Evolutionary conservation across 2,329 filamentous ascomycete genomes (phyloP), one percentile per base, ranked within the genome.

Genomic region (Neonectria neomacrospora): DNA sequence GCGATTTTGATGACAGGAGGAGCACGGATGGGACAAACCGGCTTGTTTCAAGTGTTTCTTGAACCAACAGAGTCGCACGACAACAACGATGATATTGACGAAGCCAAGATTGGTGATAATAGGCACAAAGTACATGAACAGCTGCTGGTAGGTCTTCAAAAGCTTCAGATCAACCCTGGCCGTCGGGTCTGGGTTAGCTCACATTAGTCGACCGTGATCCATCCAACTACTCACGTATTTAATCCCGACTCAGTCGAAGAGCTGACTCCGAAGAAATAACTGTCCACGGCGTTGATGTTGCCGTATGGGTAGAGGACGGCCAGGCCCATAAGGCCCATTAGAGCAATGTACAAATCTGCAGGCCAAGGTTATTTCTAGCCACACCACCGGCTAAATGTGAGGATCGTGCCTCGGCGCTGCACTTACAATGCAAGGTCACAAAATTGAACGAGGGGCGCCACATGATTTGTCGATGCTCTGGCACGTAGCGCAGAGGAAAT

Each of bases 241-340:
- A 86, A 71, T 0, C 84, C 84, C 0, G 83, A 84, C 66, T 83
- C 81, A 5, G 83, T 86, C 1, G 81, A 80, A 2, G 78, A 78
- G 68, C 82, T 85, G 62, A 77, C 79, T 16, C 82, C 82, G 39
- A 85, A 82, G 71, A 85, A 83, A 70, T 81, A 84, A 22, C 81
- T 78, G 74, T 86, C 83, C 20, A 84, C 74, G 0, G 79, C 79
- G 32, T 47, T 64, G 47, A 74, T 52, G 18, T 73, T 72, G 30
- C 72, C 69, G 16, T 55, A 64, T 1, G 72, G 71, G 22, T 67
- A 73, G 26, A 74, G 54, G 18, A 71, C 54, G 12, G 44, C 20
- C 37, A 74, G 64, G 56, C 68, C 69, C 34, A 66, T 52, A 22
- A 74, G 23, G 45, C 71, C 67, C 64, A 74, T 66, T 34, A 64